Evolutionary conservation across 2,329 filamentous ascomycete genomes (phyloP).

Genomic region (Paecilomyces sp.): DNA sequence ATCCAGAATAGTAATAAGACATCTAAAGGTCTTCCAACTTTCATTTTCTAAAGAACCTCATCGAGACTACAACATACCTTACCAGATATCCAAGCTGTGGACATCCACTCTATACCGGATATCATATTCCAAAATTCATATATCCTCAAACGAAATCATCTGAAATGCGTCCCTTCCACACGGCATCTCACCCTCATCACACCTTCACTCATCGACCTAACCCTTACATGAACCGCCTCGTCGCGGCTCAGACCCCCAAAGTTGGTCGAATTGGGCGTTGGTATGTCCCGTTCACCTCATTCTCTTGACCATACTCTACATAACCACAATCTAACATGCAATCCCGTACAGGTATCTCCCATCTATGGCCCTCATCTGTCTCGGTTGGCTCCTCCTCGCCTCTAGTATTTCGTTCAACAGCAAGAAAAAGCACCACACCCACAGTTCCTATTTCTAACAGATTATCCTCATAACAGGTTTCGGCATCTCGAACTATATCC

Average conservation of each 20-base stretch:
- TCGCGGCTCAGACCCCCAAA: neutral
- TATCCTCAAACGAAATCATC: neutral
- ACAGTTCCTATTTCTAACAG: neutral
- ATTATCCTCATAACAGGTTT: constrained; percentile 12
- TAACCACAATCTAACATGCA: neutral
- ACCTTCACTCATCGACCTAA: neutral
- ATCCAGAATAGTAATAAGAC: neutral
- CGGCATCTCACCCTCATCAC: neutral
- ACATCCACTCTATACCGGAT: neutral
- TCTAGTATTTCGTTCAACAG: neutral
- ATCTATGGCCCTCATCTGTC: neutral
- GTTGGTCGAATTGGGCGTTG: neutral
- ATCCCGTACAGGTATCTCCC: neutral
- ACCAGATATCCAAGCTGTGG: neutral
- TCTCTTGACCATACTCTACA: no score
- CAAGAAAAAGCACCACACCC: neutral
- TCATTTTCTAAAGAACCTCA: neutral
- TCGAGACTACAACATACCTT: neutral
- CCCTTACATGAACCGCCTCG: neutral
- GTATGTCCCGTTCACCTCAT: neutral
- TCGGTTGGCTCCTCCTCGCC: neutral
- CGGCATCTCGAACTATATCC: constrained; percentile 17
- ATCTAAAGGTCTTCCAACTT: neutral
- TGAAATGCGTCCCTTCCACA: neutral
- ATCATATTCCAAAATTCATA: neutral